Conservation (phyloP, 2,329 filamentous ascomycete genomes). For the Hypoxylon sp. region DNA sequence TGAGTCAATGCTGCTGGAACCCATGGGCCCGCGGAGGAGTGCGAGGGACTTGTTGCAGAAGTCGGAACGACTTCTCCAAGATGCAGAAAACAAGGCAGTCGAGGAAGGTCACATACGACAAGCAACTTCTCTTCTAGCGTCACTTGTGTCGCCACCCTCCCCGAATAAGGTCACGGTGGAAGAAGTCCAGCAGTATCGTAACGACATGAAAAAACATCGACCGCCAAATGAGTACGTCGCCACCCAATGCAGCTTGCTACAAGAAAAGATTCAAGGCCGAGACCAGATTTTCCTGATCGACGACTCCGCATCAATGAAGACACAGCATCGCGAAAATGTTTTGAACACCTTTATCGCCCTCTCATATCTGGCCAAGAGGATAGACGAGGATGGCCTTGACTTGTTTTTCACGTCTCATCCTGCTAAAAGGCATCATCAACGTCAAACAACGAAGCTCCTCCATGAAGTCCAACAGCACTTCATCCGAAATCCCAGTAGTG, state of each 20-base stretch:
- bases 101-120: background rate
- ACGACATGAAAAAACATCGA: constrained; percentile 5
- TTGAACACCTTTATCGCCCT: constrained; percentile 19
- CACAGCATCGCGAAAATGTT: constrained; percentile 3
- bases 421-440: background rate
- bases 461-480: background rate
- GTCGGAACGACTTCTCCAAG: constrained; percentile 3
- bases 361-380: constrained; percentile 17
- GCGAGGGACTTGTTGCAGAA: constrained; percentile 2
- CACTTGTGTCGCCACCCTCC: background rate
- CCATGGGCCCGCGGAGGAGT: constrained; percentile 10
- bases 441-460: constrained; percentile 3
- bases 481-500: background rate
- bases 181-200: constrained; percentile 9
- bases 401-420: constrained; percentile 22
- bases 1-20: constrained; percentile 8
- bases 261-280: constrained; percentile 10
- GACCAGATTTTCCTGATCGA: constrained; percentile 22
- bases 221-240: constrained; percentile 13
- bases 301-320: constrained; percentile 23
- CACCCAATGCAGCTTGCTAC: background rate
- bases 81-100: constrained; percentile 1
- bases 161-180: constrained; percentile 12
- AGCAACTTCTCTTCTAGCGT: background rate
- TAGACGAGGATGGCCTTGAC: constrained; percentile 10